Base-by-base conservation (phyloP, 2,329 filamentous ascomycete genomes). In the Diaporthe humulicola region DNA sequence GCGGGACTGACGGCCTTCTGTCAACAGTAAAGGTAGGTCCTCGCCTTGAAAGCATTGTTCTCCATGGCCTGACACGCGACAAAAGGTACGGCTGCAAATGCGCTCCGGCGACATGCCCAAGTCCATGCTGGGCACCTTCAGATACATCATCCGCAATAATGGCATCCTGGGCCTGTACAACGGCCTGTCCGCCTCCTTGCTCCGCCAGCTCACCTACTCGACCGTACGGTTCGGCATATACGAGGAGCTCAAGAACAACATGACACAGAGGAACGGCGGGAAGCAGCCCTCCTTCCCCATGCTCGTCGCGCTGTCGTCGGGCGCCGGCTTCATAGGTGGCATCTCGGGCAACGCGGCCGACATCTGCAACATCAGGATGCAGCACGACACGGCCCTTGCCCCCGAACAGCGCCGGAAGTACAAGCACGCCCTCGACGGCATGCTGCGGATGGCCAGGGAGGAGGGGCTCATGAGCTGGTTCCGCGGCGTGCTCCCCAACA, bases 281-380 rank as follows among this genome's bases (percentile, higher is more conserved):
- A 78, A 81, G 56, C 85, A 87, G 70, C 93, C 95, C 3, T 91
- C 93, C 2, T 92, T 98, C 79, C 87, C 92, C 15, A 88, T 91
- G n/a, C 92, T 99, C 14, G 89, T 98, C 77, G 94, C 90, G 78
- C 94, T 98, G 84, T 95, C 96, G 71, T 93, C 92, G 33, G 86
- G 91, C 38, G 96, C 97, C 10, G 97, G 97, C 70, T 94, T 98
- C 82, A 85, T 97, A 3, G 97, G 97, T 76, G 97, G 97, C 67
- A 86, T 98, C 61, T 94, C 93, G 8, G 97, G 97, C 78, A 99
- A 98, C 85, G 95, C 96, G 3, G 96, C 96, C 78, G 97, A 99
- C 83, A 95, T 99, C 45, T 89, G 98, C 81, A 99, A 99, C 85
- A 97, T 99, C 67, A 95, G 97, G 78, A 99, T 99, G 97, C 97